These are phyloP conservation scores for Haplographium delicatum DNA, from an alignment of 495 filamentous ascomycete species.

Conservation along the genomic window DNA sequence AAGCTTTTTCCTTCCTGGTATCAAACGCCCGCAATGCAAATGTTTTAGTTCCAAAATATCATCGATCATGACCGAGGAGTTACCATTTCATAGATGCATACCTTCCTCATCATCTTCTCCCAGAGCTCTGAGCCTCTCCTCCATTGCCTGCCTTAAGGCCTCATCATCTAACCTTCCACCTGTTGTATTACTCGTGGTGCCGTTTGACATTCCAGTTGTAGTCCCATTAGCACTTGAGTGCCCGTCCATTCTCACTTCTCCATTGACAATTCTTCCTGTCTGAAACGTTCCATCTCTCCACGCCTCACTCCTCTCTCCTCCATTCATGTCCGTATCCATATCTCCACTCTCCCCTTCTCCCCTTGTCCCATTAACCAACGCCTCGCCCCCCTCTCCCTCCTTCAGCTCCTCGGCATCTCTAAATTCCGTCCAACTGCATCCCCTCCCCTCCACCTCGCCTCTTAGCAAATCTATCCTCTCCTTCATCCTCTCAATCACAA, in stretches of 20 bases:
- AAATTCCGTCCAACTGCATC: slow-evolving; percentile 61
- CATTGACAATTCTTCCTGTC: slow-evolving; percentile 40
- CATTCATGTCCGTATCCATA: neutral
- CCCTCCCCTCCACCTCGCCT: slow-evolving; percentile 69
- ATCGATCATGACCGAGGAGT: neutral
- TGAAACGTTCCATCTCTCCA: slow-evolving; percentile 54
- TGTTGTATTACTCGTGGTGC: no score
- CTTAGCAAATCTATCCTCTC: slow-evolving; percentile 64
- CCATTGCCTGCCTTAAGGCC: slow-evolving; percentile 39
- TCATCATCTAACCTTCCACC: slow-evolving; percentile 41
- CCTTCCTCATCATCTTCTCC: slow-evolving; percentile 51
- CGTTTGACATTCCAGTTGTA: neutral
- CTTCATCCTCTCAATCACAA: slow-evolving; percentile 67
- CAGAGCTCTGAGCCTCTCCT: slow-evolving; percentile 40
- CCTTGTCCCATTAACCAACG: slow-evolving; percentile 28
- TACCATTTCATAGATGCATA: slow-evolving; percentile 57
- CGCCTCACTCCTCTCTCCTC: slow-evolving; percentile 19
- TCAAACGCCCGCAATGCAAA: slow-evolving; percentile 23
- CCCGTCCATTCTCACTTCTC: slow-evolving; percentile 33
- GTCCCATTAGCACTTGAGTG: neutral
- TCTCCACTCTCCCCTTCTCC: neutral
- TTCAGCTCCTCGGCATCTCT: slow-evolving; percentile 17
- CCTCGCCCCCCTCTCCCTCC: slow-evolving; percentile 25
- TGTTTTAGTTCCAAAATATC: neutral
- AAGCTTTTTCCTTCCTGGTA: slow-evolving; percentile 18